Base-by-base conservation (phyloP, 352 stramenopile species). In the Phytophthora agathidicida region DNA sequence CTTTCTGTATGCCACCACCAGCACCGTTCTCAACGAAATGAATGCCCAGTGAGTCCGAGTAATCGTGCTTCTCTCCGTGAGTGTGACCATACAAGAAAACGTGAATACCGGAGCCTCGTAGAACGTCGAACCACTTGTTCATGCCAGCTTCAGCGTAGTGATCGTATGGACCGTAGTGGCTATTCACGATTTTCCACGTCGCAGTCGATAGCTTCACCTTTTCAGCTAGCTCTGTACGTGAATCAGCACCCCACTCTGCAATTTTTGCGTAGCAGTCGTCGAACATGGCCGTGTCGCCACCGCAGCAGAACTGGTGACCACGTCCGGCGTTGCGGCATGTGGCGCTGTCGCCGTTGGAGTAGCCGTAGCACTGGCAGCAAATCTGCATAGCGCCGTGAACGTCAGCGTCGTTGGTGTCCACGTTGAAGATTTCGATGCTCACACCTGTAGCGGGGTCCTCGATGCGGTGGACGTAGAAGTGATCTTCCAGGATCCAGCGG, bases 101-200 rank as follows among this genome's bases (percentile, higher is more conserved):
- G 19, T 55, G 54, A 7, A 55, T 41, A 1, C 54, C 54, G 0
- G 54, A 49, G 13, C 36, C 36, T 3, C 17, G 42, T 20, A 63
- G 17, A 1, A 43, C 54, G 7, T 63, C 43, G 7, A 63, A 56
- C 54, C 54, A 63, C 44, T 56, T 56, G 54, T 57, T 43, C 54
- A 63, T 63, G 1, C 54, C 47, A 7, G n/a, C 19, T 13, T 71
- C 28, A 0, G 5, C 14, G 24, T 61, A 71, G 48, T 71, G 55
- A 5, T 50, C 31, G 27, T 54, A 57, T 10, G 48, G 36, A 39
- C 55, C 56, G 30, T 58, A 66, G 36, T 71, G 54, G 30, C 41
- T 66, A 31, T 57, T 66, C 0, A 65, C 55, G 10, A 71, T 52
- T 31, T 71, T 71, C 54, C 54, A 71, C 6, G 61, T 71, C 3